Evolutionary conservation across 2,329 filamentous ascomycete genomes (phyloP).

Genomic region (Botryotinia globosa): DNA sequence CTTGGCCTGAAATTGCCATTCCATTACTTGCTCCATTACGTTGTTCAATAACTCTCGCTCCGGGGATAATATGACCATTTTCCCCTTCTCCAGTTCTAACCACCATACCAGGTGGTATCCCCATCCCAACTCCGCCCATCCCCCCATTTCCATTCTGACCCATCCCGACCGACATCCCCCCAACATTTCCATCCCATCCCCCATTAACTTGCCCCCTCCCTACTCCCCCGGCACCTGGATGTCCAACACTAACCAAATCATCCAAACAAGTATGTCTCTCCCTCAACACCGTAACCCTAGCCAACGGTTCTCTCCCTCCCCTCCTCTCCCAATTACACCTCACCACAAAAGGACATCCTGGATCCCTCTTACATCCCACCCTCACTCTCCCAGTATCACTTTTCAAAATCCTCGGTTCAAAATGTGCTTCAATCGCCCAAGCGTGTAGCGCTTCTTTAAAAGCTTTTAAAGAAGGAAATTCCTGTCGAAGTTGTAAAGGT

Average conservation of each 20-base stretch:
- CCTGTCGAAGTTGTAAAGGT: constrained; percentile 36
- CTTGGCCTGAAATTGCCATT: constrained; percentile 23
- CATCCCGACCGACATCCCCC: constrained; percentile 3
- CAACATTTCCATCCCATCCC: constrained; percentile 9
- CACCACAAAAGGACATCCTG: constrained; percentile 38
- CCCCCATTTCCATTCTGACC: constrained; percentile 18
- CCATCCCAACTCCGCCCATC: constrained; percentile 16
- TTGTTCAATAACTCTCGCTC: constrained; percentile 31
- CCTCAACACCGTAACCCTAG: constrained; percentile 36
- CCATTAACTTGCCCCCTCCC: constrained; percentile 15
- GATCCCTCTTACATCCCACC: constrained; percentile 38
- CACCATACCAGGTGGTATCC: constrained; percentile 3
- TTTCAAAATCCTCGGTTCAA: constrained; percentile 39
- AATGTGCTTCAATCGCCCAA: constrained; percentile 40
- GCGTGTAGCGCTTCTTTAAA: constrained; percentile 39
- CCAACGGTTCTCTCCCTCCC: constrained; percentile 34
- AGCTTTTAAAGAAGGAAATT: constrained; percentile 38
- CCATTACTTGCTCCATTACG: constrained; percentile 35
- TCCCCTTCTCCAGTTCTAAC: constrained; percentile 8
- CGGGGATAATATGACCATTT: constrained; percentile 15
- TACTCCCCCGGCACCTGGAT: constrained; percentile 1
- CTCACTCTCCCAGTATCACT: constrained; percentile 38
- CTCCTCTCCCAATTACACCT: constrained; percentile 39
- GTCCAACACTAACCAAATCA: constrained; percentile 24
- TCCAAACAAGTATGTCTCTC: constrained; percentile 38